Base-by-base conservation (phyloP, 805 yeast genomes). In the Scheffersomyces spartinae region DNA sequence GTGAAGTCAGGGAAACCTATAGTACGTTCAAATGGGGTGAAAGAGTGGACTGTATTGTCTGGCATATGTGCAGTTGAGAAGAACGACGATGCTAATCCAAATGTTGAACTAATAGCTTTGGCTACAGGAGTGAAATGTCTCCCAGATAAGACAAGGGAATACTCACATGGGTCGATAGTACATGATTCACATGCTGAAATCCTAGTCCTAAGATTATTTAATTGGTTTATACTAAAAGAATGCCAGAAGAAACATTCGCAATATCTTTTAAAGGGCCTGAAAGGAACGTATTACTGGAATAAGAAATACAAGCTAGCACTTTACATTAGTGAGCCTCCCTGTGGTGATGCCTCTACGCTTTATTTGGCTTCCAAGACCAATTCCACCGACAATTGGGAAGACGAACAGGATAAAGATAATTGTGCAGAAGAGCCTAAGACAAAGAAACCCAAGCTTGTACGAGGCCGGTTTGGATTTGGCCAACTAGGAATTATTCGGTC, bases 141-240 rank as follows among this genome's bases (percentile, higher is more conserved):
- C 11, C 86, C 96, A 1, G 70, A 76, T 38, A 44, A 36, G 1
- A 42, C 36, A 3, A 46, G 53, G 3, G 33, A 44, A 3, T 52
- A 54, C 25, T 53, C 68, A 2, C 29, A 55, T 0, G 96, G 97
- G 0, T 43, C 47, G 10, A 47, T 84, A 6, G 55, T 88, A 1
- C 97, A 88, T 42, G 97, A 88, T 47, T 59, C 75, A 46, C 98
- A 88, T 53, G 96, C 97, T 0, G 98, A 88, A 43, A 67, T 85
- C 2, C 50, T 91, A 9, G 69, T 79, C 0, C 30, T 86, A 0
- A 52, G 97, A 15, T 68, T 73, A 1, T 72, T 88, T 43, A 86
- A 86, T 38, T 48, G 67, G 36, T 64, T 56, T 26, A 35, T 82
- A 12, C 29, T 83, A 13, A 52, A 68, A 9, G 74, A 75, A 32